phyloP scores from a whole-genome alignment of 2,329 filamentous ascomycete species.

The Claviceps humidiphila region DNA sequence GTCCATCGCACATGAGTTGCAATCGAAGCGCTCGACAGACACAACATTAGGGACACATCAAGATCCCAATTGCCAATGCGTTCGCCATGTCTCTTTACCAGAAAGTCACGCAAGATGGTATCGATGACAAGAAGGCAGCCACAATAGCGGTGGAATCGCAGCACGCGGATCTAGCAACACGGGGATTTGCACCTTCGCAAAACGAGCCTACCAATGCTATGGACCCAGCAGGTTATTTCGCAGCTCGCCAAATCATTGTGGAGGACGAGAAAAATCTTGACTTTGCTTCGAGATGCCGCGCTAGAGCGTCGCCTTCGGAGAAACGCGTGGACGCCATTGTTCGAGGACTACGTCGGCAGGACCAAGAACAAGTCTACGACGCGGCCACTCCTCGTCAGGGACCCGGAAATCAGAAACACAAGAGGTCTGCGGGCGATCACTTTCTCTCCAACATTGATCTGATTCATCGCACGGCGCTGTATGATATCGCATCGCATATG shows the following conservation, averaged over 20 bases:
- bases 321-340: conserved; percentile 25
- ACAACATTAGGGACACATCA: not conserved
- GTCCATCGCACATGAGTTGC: not conserved
- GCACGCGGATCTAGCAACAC: not conserved
- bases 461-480: conserved; percentile 43
- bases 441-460: conserved; percentile 42
- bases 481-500: conserved; percentile 41
- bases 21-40: not conserved
- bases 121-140: not conserved
- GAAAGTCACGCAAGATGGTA: not conserved
- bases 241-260: not conserved
- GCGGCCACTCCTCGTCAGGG: conserved; percentile 19
- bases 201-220: not conserved
- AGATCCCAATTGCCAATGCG: not conserved
- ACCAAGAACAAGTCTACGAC: conserved; percentile 24
- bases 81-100: not conserved
- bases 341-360: conserved; percentile 21
- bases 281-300: conserved; percentile 27
- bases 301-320: conserved; percentile 22
- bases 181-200: not conserved
- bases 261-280: conserved; percentile 21
- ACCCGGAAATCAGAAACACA: conserved; percentile 30
- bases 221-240: not conserved
- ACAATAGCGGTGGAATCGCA: not conserved
- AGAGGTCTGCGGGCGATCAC: conserved; percentile 38